phyloP scores from a whole-genome alignment of 225 moss, liverwort and hornwort species.

The Marchantia paleacea region DNA sequence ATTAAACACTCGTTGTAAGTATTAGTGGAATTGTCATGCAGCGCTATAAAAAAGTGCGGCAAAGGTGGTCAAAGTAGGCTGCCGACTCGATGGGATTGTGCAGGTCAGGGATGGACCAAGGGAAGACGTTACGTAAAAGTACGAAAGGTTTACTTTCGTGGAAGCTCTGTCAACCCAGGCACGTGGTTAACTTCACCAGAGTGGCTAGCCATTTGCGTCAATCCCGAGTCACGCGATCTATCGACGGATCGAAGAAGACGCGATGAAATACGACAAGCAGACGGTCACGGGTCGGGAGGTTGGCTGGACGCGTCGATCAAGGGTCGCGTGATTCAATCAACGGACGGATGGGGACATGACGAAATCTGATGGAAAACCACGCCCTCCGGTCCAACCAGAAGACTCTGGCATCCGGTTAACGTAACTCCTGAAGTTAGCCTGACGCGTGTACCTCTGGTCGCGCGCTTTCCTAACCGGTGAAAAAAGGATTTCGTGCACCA shows the following conservation, averaged over 20 bases:
- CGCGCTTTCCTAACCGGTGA: conserved; percentile 2
- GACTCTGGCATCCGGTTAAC: neutral
- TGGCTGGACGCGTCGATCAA: neutral
- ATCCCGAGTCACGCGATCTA: neutral
- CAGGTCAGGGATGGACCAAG: neutral
- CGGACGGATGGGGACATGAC: neutral
- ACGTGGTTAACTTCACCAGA: neutral
- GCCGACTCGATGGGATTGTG: neutral
- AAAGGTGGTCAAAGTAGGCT: neutral
- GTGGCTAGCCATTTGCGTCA: neutral
- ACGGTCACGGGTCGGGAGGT: neutral
- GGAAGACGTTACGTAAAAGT: neutral
- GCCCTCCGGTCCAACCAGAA: neutral
- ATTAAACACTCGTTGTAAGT: too few species aligned
- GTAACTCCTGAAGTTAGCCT: neutral
- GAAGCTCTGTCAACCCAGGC: neutral
- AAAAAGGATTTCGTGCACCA: neutral
- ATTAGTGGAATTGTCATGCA: too few species aligned
- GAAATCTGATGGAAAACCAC: neutral
- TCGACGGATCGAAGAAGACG: neutral
- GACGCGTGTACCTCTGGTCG: conserved; percentile 4
- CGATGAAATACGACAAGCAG: neutral
- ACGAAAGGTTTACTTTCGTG: neutral
- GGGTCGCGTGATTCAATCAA: conserved; percentile 1
- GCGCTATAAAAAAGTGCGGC: too few species aligned